Percentiles rank a stretch among this genome's conserved stretches.
phyloP scores from a whole-genome alignment of 352 stramenopile species.

The Chloridella minuta region DNA sequence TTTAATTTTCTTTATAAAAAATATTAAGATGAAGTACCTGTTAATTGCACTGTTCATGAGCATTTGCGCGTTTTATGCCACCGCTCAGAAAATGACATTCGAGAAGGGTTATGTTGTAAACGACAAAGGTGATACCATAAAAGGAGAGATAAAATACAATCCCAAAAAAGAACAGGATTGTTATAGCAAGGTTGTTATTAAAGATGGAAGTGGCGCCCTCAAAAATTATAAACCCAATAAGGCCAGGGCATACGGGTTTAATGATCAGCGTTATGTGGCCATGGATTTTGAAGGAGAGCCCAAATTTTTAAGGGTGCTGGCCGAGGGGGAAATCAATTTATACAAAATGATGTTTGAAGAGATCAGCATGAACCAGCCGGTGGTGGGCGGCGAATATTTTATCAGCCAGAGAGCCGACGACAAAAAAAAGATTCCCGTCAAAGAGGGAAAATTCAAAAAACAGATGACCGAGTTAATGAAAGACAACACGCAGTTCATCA shows the following conservation, averaged over 20 bases:
- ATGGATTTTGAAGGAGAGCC: background rate
- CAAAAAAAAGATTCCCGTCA: background rate
- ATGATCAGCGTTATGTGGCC: background rate
- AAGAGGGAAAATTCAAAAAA: background rate
- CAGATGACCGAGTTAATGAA: background rate
- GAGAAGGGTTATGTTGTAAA: background rate
- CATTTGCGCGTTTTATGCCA: background rate
- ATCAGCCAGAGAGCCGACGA: background rate
- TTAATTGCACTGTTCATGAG: background rate
- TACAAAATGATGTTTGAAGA: background rate
- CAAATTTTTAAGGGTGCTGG: background rate
- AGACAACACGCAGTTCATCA: background rate
- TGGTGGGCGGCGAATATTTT: background rate
- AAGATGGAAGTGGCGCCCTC: background rate
- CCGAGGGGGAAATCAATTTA: background rate
- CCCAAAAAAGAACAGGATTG: background rate
- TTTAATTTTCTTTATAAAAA: constrained; percentile 9
- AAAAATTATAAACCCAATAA: background rate
- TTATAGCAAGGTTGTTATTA: background rate
- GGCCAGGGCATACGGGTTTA: background rate
- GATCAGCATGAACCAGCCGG: background rate
- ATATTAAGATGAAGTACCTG: background rate
- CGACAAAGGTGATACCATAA: background rate
- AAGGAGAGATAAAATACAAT: background rate
- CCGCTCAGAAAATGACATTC: background rate